Percentiles rank a stretch among this genome's conserved stretches.
Evolutionary conservation across 257 asterid species (phyloP).

Genomic region (Scutellaria minor): DNA sequence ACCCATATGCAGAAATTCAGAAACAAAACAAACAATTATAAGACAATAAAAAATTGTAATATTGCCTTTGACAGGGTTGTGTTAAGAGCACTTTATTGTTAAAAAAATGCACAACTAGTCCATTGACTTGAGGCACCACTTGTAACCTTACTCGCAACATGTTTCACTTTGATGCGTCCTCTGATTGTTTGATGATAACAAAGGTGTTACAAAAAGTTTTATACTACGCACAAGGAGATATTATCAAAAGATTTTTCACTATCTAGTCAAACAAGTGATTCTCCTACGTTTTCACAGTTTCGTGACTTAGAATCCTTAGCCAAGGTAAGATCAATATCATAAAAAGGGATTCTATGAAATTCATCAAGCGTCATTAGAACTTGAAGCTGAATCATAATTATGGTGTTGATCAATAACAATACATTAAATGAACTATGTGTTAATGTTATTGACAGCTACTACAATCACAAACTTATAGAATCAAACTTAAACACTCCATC

Average conservation of each 20-base stretch:
- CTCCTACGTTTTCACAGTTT: too few species aligned
- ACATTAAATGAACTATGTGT: too few species aligned
- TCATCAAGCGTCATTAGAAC: too few species aligned
- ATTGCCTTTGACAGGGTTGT: neutral
- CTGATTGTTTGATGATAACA: neutral
- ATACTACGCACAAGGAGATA: too few species aligned
- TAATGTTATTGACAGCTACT: too few species aligned
- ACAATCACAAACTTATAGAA: too few species aligned
- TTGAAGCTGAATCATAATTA: too few species aligned
- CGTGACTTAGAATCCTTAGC: neutral
- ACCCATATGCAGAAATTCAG: constrained; percentile 25
- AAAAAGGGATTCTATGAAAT: too few species aligned
- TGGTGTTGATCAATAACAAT: too few species aligned
- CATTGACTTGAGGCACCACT: neutral
- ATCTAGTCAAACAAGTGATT: neutral
- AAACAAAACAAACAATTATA: constrained; percentile 15
- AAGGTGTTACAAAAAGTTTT: neutral
- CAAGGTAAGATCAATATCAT: too few species aligned
- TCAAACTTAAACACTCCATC: too few species aligned
- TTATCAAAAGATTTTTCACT: too few species aligned
- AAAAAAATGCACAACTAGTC: neutral
- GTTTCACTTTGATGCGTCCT: neutral
- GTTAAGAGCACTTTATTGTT: neutral
- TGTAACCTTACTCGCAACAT: neutral
- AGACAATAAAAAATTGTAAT: neutral